phyloP scores from a whole-genome alignment of 2,329 filamentous ascomycete species.

The Aspergillus pseudoterreus region DNA sequence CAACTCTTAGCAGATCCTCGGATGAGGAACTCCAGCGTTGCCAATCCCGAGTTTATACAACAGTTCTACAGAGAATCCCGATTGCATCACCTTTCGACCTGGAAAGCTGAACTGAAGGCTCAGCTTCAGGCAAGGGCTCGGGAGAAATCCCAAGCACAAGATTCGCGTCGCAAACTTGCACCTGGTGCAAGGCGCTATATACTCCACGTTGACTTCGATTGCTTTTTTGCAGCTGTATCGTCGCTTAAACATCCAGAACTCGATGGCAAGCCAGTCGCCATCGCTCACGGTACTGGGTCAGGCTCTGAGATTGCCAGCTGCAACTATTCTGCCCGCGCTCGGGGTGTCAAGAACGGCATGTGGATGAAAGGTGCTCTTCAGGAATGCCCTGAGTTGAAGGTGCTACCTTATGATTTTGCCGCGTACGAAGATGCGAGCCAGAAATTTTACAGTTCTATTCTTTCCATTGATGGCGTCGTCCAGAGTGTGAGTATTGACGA shows the following conservation, averaged over 20 bases:
- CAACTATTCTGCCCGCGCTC: conserved; percentile 85
- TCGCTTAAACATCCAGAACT: conserved; percentile 72
- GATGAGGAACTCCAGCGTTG: conserved; percentile 82
- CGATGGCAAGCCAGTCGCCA: conserved; percentile 74
- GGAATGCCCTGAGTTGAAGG: conserved; percentile 77
- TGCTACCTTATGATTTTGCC: conserved; percentile 92
- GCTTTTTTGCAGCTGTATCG: conserved; percentile 95
- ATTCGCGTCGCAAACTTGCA: conserved; percentile 50
- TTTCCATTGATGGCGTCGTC: conserved; percentile 74
- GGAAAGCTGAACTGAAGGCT: conserved; percentile 93
- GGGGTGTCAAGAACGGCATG: conserved; percentile 95
- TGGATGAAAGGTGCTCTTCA: conserved; percentile 94
- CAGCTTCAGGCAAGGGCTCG: conserved; percentile 76
- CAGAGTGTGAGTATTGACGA: conserved; percentile 98
- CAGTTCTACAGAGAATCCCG: conserved; percentile 95
- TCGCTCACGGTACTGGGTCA: conserved; percentile 80
- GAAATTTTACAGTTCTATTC: conserved; percentile 79
- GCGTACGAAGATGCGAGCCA: conserved; percentile 90
- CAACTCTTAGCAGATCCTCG: conserved; percentile 77
- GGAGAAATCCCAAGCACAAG: conserved; percentile 56
- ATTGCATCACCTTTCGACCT: conserved; percentile 89
- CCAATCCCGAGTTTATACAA: conserved; percentile 88
- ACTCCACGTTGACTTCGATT: conserved; percentile 96
- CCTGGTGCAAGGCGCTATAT: conserved; percentile 72
- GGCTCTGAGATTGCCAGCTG: conserved; percentile 96